Evolutionary conservation across 2,329 filamentous ascomycete species (phyloP).

Genomic region (Trichoderma arundinaceum): DNA sequence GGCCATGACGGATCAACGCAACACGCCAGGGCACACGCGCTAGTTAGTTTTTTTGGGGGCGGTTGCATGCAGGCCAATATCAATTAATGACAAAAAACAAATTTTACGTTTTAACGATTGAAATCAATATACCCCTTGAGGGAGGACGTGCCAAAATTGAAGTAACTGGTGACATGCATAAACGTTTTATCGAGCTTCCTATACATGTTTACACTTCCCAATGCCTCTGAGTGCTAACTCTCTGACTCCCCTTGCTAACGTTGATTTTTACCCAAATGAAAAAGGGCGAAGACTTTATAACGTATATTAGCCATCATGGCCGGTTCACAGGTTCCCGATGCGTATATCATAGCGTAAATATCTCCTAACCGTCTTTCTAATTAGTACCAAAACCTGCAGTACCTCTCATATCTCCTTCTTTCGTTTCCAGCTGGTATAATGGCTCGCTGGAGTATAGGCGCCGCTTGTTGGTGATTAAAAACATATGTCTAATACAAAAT

Average conservation of each 20-base stretch:
- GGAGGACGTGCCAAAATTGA: background rate
- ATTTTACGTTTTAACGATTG: background rate
- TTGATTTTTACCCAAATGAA: no score
- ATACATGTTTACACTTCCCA: no score
- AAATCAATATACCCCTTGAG: background rate
- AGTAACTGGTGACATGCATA: background rate
- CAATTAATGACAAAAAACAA: constrained; percentile 29
- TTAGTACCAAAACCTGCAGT: no score
- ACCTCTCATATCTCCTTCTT: no score
- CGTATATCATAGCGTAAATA: no score
- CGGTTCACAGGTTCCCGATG: background rate
- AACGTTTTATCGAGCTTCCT: background rate
- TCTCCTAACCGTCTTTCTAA: no score
- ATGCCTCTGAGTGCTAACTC: no score
- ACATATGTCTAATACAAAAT: background rate
- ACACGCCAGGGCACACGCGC: constrained; percentile 8
- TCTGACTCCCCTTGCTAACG: no score
- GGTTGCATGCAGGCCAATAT: constrained; percentile 19
- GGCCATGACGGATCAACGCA: constrained; percentile 22
- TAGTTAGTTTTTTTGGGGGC: constrained; percentile 2
- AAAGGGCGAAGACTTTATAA: no score
- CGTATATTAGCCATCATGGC: no score
- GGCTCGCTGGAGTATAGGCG: background rate
- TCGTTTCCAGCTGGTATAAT: background rate
- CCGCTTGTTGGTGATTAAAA: background rate